phyloP scores from a whole-genome alignment of 2,329 filamentous ascomycete genomes.

The Coniosporium tulheliwenetii region DNA sequence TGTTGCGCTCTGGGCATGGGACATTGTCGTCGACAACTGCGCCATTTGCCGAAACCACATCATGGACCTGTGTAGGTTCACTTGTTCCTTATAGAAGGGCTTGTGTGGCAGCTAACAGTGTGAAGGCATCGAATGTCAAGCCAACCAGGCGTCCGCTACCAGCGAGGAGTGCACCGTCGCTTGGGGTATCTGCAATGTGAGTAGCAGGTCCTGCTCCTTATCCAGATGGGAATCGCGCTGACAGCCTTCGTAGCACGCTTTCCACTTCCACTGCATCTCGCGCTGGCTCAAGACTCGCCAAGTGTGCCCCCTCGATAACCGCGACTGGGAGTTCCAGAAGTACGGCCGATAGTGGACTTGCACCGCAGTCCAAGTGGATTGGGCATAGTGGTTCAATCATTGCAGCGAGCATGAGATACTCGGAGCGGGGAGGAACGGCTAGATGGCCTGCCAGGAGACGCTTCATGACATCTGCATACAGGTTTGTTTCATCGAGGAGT shows the following conservation, averaged over 20 bases:
- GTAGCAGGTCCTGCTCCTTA: slow-evolving; percentile 19
- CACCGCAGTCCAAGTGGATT: slow-evolving; percentile 4
- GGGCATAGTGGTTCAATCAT: no score
- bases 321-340: slow-evolving; percentile 99
- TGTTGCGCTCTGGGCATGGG: slow-evolving; percentile 96
- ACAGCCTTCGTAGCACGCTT: slow-evolving; percentile 59
- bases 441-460: no score
- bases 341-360: slow-evolving; percentile 51
- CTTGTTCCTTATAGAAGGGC: neutral
- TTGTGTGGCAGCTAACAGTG: slow-evolving; percentile 2
- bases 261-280: slow-evolving; percentile 99
- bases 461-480: no score
- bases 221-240: no score
- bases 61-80: slow-evolving; percentile 80
- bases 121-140: slow-evolving; percentile 89
- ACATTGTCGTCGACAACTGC: slow-evolving; percentile 98
- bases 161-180: slow-evolving; percentile 97
- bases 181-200: slow-evolving; percentile 97
- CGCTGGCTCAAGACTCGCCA: slow-evolving; percentile 98
- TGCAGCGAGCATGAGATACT: no score
- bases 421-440: no score
- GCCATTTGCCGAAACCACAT: slow-evolving; percentile 99
- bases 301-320: slow-evolving; percentile 92
- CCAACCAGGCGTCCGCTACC: slow-evolving; percentile 92
- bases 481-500: no score